Evolutionary conservation across 306 rosid species (phyloP), one percentile per base, ranked within the genome.

Genomic region (Vigna mungo): DNA sequence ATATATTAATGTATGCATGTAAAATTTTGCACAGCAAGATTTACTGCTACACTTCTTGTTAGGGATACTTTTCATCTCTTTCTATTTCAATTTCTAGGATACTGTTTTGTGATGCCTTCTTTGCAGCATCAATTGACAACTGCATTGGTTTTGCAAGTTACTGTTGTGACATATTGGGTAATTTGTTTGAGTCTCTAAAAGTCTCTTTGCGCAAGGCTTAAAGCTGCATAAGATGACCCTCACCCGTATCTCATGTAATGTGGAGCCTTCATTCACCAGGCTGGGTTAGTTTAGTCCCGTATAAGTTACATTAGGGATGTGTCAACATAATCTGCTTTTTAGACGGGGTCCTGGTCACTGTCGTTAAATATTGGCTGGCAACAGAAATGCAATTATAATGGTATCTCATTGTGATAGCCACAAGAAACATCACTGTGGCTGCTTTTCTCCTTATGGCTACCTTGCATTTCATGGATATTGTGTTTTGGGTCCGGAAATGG

Each of bases 61-160:
- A 34, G 13, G 49, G 63, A 68, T 3, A 17, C 52, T 12, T 68
- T 58, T 78, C 60, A 14, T 20, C 8, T 34, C 43, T 34, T 59
- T 10, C 71, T 32, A 69, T 30, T 25, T 78, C 52, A 47, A 14
- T 46, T 46, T 78, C 68, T 71, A 37, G 52, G 21, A n/a, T 16
- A 16, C 49, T 54, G 65, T 65, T 65, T 65, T 41, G 5, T 21
- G 3, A 11, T 12, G 5, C 18, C 32, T 37, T 23, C 30, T 18
- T 72, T 7, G 18, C 15, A 37, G 49, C 13, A 72, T 37, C 20
- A 14, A 43, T 44, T 63, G 64, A 51, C 15, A 12, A 48, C 11
- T 36, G 17, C 17, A 49, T 63, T 36, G 63, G 11, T 39, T 49
- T 73, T 7, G 3, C 16, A 44, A 44, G 15, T 44, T 44, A 12